phyloP scores from a whole-genome alignment of 2,329 filamentous ascomycete species.

The Apiospora sp. region DNA sequence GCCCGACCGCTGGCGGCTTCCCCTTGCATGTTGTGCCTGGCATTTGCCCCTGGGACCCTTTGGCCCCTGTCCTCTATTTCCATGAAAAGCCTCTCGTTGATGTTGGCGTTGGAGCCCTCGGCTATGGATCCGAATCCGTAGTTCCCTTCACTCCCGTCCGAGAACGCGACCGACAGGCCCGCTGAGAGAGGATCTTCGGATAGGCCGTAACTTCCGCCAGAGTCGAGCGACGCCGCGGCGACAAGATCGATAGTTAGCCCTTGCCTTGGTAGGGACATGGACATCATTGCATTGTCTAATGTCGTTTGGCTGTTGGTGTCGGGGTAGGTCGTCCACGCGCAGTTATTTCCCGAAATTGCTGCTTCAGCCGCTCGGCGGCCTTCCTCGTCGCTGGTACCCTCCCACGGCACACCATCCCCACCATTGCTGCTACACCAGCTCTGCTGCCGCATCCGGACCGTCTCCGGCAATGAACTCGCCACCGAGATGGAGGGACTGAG shows the following conservation, averaged over 20 bases:
- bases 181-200: background rate
- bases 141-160: background rate
- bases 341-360: background rate
- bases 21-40: background rate
- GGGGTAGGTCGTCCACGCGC: background rate
- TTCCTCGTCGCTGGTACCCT: background rate
- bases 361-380: background rate
- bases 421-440: background rate
- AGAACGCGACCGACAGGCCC: background rate
- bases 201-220: background rate
- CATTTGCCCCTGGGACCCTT: too few relatives aligned
- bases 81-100: background rate
- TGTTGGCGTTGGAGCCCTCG: background rate
- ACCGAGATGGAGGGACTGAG: conserved; percentile 41
- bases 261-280: background rate
- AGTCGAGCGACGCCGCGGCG: background rate
- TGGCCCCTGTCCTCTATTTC: background rate
- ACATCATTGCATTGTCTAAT: background rate
- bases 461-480: background rate
- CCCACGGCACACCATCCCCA: background rate
- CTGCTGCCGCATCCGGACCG: background rate
- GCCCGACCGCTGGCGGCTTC: background rate
- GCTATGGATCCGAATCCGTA: background rate
- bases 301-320: too few relatives aligned
- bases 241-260: background rate